Percentiles rank a stretch among this genome's conserved stretches.
These are phyloP conservation scores for Helenozyma baotianmanensis DNA, from an alignment of 805 yeast species.

Conservation along the genomic window DNA sequence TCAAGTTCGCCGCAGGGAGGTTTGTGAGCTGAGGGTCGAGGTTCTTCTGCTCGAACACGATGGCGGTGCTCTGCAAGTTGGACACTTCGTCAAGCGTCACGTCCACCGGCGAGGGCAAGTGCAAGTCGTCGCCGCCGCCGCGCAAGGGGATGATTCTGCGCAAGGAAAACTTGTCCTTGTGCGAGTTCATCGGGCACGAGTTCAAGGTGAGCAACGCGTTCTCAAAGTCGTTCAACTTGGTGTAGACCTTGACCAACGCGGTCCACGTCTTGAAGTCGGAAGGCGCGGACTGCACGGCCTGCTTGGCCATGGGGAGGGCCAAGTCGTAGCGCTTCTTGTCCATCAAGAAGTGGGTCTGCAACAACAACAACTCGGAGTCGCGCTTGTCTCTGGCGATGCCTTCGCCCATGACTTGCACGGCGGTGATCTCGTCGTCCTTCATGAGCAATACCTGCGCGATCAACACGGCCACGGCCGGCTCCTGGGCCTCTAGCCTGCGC, in stretches of 20 bases:
- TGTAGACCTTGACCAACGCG: conserved; percentile 57
- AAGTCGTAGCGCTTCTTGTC: conserved; percentile 50
- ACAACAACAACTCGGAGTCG: conserved; percentile 49
- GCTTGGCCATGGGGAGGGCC: conserved; percentile 55
- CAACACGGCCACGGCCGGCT: conserved; percentile 54
- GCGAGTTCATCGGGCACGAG: conserved; percentile 78
- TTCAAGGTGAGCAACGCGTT: conserved; percentile 68
- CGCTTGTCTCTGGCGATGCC: conserved; percentile 49
- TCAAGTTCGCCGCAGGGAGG: conserved; percentile 66
- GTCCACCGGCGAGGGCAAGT: conserved; percentile 73
- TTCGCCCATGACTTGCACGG: conserved; percentile 47
- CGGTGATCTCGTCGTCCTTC: conserved; percentile 57
- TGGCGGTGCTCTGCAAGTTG: conserved; percentile 59
- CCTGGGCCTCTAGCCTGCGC: conserved; percentile 44
- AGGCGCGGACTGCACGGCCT: conserved; percentile 68
- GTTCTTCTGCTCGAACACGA: conserved; percentile 59
- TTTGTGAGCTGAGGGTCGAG: conserved; percentile 59
- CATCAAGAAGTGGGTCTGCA: conserved; percentile 56
- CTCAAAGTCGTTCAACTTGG: conserved; percentile 61
- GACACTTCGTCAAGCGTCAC: conserved; percentile 68
- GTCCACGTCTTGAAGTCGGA: conserved; percentile 77
- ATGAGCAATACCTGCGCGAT: conserved; percentile 50
- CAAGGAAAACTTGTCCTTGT: conserved; percentile 60
- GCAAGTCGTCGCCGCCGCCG: conserved; percentile 49
- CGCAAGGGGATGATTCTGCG: conserved; percentile 55